Base-by-base conservation (phyloP, 2,329 filamentous ascomycete genomes). In the Pseudopyrenochaeta lycopersici region DNA sequence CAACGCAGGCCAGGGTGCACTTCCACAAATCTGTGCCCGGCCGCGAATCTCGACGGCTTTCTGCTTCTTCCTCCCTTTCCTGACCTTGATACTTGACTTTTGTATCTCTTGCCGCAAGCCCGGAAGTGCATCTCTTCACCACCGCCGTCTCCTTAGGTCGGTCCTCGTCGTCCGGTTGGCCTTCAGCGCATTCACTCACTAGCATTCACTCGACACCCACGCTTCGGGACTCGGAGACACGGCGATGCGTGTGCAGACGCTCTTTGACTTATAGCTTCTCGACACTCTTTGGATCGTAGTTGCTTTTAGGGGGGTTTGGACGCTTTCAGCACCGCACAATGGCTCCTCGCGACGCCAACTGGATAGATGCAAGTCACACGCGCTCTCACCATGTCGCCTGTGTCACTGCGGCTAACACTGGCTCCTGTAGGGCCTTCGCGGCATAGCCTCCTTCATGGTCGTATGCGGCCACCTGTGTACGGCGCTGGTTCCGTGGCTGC, bases 401-500 rank as follows among this genome's bases (percentile, higher is more conserved):
- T 64, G 55, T 49, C 27, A 61, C 57, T 49, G 39, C 38, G 50
- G 54, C 71, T 70, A 58, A 72, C 61, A 57, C 46, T 33, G 48
- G 48, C 6, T 46, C 35, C 43, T 45, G 48, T 50, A 79, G 77
- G 77, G 77, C 56, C 69, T 79, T 27, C 74, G 77, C 23, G 77
- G 77, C 27, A 60, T 77, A 46, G 77, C 77, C 5, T 77, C 76
- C 12, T 75, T 78, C 53, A 72, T 76, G 60, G 77, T 78, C 43
- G 76, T 79, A 18, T 74, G 68, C 42, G 77, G 77, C 52, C 76
- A 79, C 53, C 62, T 79, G 30, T 78, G 75, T 57, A 77, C 77
- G 17, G 70, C 74, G 9, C 76, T 78, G 44, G 75, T 76, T 30
- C 74, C 74, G 2, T 75, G 74, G 71, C 63, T 78, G 32, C 77